Evolutionary conservation across 768 basidiomycete genomes (phyloP), one percentile per base, ranked within the genome.

Genomic region (Kwoniella sp.): DNA sequence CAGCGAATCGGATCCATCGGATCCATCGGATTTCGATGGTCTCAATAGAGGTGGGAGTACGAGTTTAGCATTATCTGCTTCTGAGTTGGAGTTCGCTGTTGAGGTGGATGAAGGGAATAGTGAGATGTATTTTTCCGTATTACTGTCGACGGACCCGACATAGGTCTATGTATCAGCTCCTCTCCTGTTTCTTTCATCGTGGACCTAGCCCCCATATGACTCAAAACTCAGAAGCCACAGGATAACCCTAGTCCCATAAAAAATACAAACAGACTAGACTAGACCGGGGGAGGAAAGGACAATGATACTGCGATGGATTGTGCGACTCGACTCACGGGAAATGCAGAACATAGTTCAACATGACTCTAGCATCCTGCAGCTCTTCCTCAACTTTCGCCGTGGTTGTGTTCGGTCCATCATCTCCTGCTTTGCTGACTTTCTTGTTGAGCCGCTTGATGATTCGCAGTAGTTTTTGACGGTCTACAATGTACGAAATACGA

Each of bases 111-210:
- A 61, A 48, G 73, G 68, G 77, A 92, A 94, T 26, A 97, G 84
- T 1, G 92, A 90, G 29, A 96, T 86, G 77, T 97, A 96, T 82
- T 91, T 94, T 74, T 88, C 85, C 12, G 85, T 82, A 79, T 90
- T 92, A 5, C 77, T 78, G 50, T 25, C 25, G 91, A 91, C 77
- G 89, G 92, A 77, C 91, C 13, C 7, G 33, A 13, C 6, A 33
- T 33, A 33, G 33, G 33, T 33, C 33, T 6, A 33, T 13, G 33
- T 33, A 13, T 33, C 33, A 33, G 33, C 33, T 33, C 33, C 33
- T 5, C 33, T 33, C 33, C 33, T 33, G 7, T 5, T 33, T 33
- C 33, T 33, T 5, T 33, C 13, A 5, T 33, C 5, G 33, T 33
- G 33, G 33, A 13, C 33, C n/a, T n/a, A n/a, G n/a, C n/a, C n/a